Evolutionary conservation across 192 early-diverging fungal species (phyloP), one percentile per base, ranked within the genome.

Genomic region (Thamnidium elegans): DNA sequence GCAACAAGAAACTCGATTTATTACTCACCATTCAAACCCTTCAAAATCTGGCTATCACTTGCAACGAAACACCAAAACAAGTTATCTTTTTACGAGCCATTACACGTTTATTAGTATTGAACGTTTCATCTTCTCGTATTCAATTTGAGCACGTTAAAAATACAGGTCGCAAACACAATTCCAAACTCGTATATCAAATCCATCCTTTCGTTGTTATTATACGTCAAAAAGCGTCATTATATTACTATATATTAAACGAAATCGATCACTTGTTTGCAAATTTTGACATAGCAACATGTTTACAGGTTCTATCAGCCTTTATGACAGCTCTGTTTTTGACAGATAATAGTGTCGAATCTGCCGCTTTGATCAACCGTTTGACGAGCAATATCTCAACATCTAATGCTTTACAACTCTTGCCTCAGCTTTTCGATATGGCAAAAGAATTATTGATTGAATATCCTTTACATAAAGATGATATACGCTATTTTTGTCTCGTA

Each of bases 31-130:
- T 71, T 3, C 20, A 54, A 9, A 48, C 44, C n/a, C 23, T 71
- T 15, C 70, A 71, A 17, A 66, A 66, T 26, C 19, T 62, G 4
- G 17, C 61, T 8, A n/a, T 71, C 6, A 66, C 44, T 15, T 61
- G 42, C 50, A 8, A 21, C 1, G 50, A 71, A 6, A 21, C 39
- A 44, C 34, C 47, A 23, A 68, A 53, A 43, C 36, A 50, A 15
- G 55, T 44, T 34, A 44, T 68, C 11, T 62, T 68, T 26, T 26
- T 68, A 14, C 58, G 47, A 17, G 31, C 56, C 2, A 34, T 68
- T 21, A 62, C 58, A n/a, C 50, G 46, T 4, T 13, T 48, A 4
- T 15, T 48, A 4, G 13, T 48, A 15, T 48, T 48, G 15, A 48
- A 19, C 14, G 14, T 45, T 45, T 45, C 44, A 9, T 15, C 44